Conservation (phyloP, 2,329 filamentous ascomycete species). For the Epichloe amarillans region DNA sequence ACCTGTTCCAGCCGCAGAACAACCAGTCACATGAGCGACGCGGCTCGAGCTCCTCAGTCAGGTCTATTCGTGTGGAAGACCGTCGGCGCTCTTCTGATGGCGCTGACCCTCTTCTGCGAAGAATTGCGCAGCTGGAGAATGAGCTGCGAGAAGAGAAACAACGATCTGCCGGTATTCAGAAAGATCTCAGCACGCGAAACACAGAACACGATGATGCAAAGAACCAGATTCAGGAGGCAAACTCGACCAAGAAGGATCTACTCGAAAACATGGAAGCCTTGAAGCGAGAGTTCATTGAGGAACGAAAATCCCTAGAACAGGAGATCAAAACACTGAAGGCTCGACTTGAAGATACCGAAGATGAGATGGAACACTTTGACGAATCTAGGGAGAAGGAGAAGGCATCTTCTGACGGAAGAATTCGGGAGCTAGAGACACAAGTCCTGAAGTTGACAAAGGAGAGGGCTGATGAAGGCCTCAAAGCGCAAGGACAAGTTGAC, state of each 20-base stretch:
- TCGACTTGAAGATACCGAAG: conserved; percentile 77
- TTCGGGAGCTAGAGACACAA: conserved; percentile 57
- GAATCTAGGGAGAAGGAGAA: conserved; percentile 77
- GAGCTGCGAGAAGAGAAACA: conserved; percentile 67
- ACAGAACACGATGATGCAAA: conserved; percentile 48
- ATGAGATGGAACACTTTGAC: conserved; percentile 75
- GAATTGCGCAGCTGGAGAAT: conserved; percentile 55
- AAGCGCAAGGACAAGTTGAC: conserved; percentile 48
- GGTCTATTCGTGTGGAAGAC: conserved; percentile 30
- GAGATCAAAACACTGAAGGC: conserved; percentile 67
- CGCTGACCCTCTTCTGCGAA: conserved; percentile 31
- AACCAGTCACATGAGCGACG: conserved; percentile 34
- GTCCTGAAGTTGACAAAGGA: conserved; percentile 50
- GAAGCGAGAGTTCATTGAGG: conserved; percentile 74
- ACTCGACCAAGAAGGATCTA: conserved; percentile 86
- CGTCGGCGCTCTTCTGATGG: conserved; percentile 33
- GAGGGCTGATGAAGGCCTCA: conserved; percentile 41
- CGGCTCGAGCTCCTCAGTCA: conserved; percentile 36
- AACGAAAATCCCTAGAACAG: conserved; percentile 68
- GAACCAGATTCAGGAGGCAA: conserved; percentile 67
- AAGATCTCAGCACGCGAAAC: conserved; percentile 47
- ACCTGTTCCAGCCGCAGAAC: conserved; percentile 38
- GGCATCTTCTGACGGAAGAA: conserved; percentile 52
- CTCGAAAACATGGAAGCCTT: conserved; percentile 89
- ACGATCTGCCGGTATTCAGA: conserved; percentile 50